Conservation (phyloP, 1,284 basidiomycete species). For the Cryptococcus sp. region DNA sequence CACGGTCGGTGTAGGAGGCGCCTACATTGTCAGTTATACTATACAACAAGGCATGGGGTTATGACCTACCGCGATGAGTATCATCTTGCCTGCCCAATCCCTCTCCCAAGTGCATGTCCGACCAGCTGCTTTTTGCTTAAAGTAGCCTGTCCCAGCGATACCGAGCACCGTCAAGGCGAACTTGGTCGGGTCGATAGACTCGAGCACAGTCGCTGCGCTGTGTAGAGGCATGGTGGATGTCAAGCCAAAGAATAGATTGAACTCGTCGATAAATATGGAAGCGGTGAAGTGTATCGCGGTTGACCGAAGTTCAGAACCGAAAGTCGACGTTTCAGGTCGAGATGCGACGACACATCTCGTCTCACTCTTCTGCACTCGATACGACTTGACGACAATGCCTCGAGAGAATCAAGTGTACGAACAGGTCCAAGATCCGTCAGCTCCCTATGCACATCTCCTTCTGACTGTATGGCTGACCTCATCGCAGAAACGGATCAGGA, state of each 20-base stretch:
- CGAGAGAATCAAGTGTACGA: slow-evolving; percentile 34
- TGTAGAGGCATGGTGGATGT: not conserved
- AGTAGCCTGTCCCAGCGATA: not conserved
- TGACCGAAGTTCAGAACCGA: no score
- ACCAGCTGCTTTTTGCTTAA: slow-evolving; percentile 16
- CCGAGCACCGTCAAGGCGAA: not conserved
- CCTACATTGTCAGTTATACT: slow-evolving; percentile 17
- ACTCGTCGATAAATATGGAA: no score
- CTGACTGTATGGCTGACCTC: not conserved
- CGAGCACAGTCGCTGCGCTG: not conserved
- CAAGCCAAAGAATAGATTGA: no score
- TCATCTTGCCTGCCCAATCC: slow-evolving; percentile 47
- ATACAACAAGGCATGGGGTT: not conserved
- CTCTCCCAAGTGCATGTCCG: slow-evolving; percentile 43
- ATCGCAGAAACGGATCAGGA: not conserved
- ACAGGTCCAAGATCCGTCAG: slow-evolving; percentile 28
- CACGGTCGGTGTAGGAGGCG: slow-evolving; percentile 39
- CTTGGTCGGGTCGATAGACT: not conserved
- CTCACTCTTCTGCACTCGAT: slow-evolving; percentile 32
- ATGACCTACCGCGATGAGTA: slow-evolving; percentile 39
- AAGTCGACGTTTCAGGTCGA: no score
- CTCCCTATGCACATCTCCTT: not conserved
- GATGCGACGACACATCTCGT: no score
- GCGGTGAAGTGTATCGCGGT: no score
- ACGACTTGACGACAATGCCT: slow-evolving; percentile 5